Conservation (phyloP, 805 yeast genomes). For the Torulaspora gathmanii region DNA sequence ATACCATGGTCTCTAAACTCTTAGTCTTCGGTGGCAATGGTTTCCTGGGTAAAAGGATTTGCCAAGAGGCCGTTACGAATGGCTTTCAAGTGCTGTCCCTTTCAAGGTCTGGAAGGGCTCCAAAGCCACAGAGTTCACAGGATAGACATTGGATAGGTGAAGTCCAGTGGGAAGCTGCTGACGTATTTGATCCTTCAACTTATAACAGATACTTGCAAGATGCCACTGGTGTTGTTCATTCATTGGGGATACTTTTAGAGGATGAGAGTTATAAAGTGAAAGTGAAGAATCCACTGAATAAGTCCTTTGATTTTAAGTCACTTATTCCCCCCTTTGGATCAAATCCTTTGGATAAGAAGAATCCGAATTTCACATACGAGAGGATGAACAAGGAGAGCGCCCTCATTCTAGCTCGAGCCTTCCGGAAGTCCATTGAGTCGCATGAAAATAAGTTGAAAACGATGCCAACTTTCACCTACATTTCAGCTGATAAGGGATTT, state of each 20-base stretch:
- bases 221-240: constrained; percentile 70
- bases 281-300: constrained; percentile 29
- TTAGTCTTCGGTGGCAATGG: constrained; percentile 89
- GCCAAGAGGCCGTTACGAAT: constrained; percentile 56
- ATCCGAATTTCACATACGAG: constrained; percentile 46
- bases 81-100: constrained; percentile 68
- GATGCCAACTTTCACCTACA: constrained; percentile 56
- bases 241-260: constrained; percentile 73
- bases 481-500: constrained; percentile 73
- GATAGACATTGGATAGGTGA: constrained; percentile 48
- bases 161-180: constrained; percentile 64
- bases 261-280: constrained; percentile 61
- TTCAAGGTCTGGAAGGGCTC: constrained; percentile 58
- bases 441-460: constrained; percentile 12
- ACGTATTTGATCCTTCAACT: constrained; percentile 60
- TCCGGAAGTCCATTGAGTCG: constrained; percentile 33
- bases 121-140: constrained; percentile 28
- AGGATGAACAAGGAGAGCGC: constrained; percentile 70
- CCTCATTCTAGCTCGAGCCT: constrained; percentile 53
- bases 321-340: constrained; percentile 39
- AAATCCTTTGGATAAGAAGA: constrained; percentile 50
- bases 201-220: constrained; percentile 46
- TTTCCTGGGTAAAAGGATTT: constrained; percentile 66
- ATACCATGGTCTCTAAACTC: constrained; percentile 27
- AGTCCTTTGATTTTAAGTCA: constrained; percentile 7